Evolutionary conservation across 805 yeast genomes (phyloP).

Genomic region (Ogataea paradorogensis): DNA sequence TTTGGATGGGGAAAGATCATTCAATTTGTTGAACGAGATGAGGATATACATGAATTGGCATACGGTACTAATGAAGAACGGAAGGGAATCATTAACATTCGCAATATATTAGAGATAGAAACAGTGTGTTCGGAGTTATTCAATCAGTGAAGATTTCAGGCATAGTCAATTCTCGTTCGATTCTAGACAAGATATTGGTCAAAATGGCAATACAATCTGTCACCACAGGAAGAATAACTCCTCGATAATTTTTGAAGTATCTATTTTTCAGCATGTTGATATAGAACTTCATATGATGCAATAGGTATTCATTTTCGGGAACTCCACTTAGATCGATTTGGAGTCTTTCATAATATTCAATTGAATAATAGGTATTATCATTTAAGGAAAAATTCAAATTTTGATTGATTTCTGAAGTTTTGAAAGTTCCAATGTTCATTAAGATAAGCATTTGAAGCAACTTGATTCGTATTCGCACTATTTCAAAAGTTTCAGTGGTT

Average conservation of each 20-base stretch:
- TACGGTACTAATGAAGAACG: slow-evolving; percentile 34
- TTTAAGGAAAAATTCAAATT: slow-evolving; percentile 1
- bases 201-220: slow-evolving; percentile 22
- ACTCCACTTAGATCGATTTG: slow-evolving; percentile 7
- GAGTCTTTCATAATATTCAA: slow-evolving; percentile 7
- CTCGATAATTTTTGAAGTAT: slow-evolving; percentile 18
- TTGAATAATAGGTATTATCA: slow-evolving; percentile 1
- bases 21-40: slow-evolving; percentile 72
- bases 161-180: slow-evolving; percentile 19
- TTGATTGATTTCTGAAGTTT: slow-evolving; percentile 4
- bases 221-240: slow-evolving; percentile 20
- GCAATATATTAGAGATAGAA: slow-evolving; percentile 55
- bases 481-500: slow-evolving; percentile 10
- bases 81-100: slow-evolving; percentile 49
- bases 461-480: slow-evolving; percentile 16
- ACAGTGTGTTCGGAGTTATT: slow-evolving; percentile 50
- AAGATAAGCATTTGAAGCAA: slow-evolving; percentile 22
- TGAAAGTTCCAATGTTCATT: slow-evolving; percentile 10
- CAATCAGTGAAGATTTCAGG: slow-evolving; percentile 15
- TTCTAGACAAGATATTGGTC: slow-evolving; percentile 15
- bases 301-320: slow-evolving; percentile 13
- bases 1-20: slow-evolving; percentile 71
- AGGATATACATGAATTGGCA: slow-evolving; percentile 41
- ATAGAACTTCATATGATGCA: slow-evolving; percentile 9
- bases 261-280: slow-evolving; percentile 12